Evolutionary conservation across 805 yeast species (phyloP).

Genomic region (Ascoidea rubescens): DNA sequence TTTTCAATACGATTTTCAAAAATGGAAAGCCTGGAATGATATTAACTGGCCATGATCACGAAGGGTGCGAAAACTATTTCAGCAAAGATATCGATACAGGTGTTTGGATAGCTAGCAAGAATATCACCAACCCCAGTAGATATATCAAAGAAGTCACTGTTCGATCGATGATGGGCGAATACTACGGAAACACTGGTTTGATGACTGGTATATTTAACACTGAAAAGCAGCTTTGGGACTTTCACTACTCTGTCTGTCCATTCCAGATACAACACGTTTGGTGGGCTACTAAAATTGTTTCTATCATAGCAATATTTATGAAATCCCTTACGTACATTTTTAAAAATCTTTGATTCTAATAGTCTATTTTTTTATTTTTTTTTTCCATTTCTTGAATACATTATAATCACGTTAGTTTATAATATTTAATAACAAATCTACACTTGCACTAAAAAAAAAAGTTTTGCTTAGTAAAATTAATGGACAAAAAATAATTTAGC

Average conservation of each 20-base stretch:
- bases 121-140: slow-evolving; percentile 15
- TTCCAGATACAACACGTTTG: slow-evolving; percentile 83
- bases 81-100: slow-evolving; percentile 26
- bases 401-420: slow-evolving; percentile 1
- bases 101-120: slow-evolving; percentile 48
- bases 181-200: slow-evolving; percentile 77
- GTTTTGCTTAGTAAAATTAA: no score
- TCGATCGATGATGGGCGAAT: slow-evolving; percentile 93
- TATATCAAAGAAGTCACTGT: slow-evolving; percentile 70
- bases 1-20: slow-evolving; percentile 60
- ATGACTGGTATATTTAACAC: slow-evolving; percentile 57
- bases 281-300: slow-evolving; percentile 73
- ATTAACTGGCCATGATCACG: slow-evolving; percentile 92
- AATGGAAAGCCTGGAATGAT: slow-evolving; percentile 61
- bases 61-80: slow-evolving; percentile 73
- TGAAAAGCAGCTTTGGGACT: slow-evolving; percentile 37
- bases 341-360: not conserved
- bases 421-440: not conserved
- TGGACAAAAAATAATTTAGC: not conserved
- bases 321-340: slow-evolving; percentile 16
- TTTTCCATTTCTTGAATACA: slow-evolving; percentile 2
- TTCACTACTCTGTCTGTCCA: slow-evolving; percentile 61
- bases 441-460: no score
- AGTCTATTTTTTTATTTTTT: not conserved
- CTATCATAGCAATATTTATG: slow-evolving; percentile 25